Base-by-base conservation (phyloP, 208 protist species). In the Acanthamoeba castellanii region DNA sequence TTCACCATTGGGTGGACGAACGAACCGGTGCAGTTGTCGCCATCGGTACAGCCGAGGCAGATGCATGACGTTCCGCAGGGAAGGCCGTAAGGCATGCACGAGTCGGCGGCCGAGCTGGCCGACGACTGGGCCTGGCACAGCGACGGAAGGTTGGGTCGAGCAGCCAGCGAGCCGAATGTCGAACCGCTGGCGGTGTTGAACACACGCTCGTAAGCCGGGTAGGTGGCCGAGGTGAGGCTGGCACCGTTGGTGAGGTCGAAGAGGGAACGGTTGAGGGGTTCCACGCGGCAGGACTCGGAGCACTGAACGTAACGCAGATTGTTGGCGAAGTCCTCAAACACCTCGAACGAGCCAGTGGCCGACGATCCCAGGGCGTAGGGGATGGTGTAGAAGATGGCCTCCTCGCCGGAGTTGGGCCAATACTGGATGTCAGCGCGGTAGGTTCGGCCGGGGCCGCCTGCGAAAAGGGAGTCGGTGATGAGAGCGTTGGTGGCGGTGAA, bases 261-360 rank as follows among this genome's bases (percentile, higher is more conserved):
- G n/a, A 74, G 25, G 4, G 25, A 30, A 7, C 68, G 2, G 68
- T 74, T 27, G 68, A 74, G 68, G n/a, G 68, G n/a, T 27, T 74
- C 68, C 18, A 74, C 68, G 68, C 68, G 68, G 68, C 68, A 74
- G n/a, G 68, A 74, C 68, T 74, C 68, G 68, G 68, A 74, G 68
- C 68, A 74, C 68, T 74, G 68, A 7, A 74, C 68, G n/a, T 74
- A 74, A 27, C 68, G 68, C 7, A 74, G 68, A 16, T 27, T 27
- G 32, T 37, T 74, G 68, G 18, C n/a, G n/a, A 45, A 74, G 68
- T 74, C 68, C 68, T 74, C 68, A 27, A 74, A 27, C 20, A 74
- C 27, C 68, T 74, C 7, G 68, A 74, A 74, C 4, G 68, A 45
- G 68, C 68, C n/a, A 2, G 68, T 74, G 7, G 68, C 5, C 7